phyloP scores from a whole-genome alignment of 306 rosid species.

The Lathyrus sativus region DNA sequence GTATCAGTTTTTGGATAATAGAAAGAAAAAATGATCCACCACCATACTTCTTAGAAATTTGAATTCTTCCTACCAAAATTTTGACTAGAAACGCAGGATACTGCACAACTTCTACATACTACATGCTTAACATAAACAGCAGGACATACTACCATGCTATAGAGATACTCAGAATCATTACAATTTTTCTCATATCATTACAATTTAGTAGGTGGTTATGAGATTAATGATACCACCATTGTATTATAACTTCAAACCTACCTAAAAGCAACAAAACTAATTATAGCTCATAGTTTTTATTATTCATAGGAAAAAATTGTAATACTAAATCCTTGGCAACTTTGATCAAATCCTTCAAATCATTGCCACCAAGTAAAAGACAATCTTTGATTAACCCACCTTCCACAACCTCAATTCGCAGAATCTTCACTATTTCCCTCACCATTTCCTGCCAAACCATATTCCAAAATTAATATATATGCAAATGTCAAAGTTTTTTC shows the following conservation, averaged over 20 bases:
- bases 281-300: conserved; percentile 45
- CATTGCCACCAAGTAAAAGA: conserved; percentile 68
- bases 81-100: too few relatives aligned
- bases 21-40: too few relatives aligned
- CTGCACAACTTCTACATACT: too few relatives aligned
- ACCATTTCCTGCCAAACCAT: conserved; percentile 50
- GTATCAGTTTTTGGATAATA: too few relatives aligned
- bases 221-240: background rate
- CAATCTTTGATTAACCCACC: conserved; percentile 82
- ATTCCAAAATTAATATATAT: background rate
- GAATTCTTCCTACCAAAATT: too few relatives aligned
- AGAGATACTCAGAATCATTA: background rate
- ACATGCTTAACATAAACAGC: too few relatives aligned
- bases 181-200: background rate
- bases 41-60: too few relatives aligned
- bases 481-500: background rate
- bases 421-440: conserved; percentile 63
- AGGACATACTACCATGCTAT: too few relatives aligned
- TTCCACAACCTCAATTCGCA: conserved; percentile 63
- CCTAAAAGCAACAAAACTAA: background rate
- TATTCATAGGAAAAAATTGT: conserved; percentile 37
- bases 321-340: conserved; percentile 60
- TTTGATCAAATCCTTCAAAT: conserved; percentile 61
- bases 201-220: background rate
- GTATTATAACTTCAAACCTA: conserved; percentile 1